Percentiles rank a stretch among this genome's conserved stretches.
Conservation (phyloP, 2,329 filamentous ascomycete genomes). For the Xylariaceae sp. region DNA sequence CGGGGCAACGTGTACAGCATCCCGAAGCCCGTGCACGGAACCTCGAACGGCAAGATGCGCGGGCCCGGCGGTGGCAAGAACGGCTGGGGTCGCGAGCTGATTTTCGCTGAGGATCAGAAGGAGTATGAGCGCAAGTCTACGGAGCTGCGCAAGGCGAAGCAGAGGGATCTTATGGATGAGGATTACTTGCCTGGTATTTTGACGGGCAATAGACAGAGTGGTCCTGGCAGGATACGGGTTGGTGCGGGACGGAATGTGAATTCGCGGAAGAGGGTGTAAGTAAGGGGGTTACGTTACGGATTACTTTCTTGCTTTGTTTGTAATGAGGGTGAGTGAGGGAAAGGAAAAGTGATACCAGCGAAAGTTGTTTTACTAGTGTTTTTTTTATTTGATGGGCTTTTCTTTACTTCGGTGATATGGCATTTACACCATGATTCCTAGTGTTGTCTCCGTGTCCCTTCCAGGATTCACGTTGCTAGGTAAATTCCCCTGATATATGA, state of each 20-base stretch:
- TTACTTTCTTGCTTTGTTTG: background rate
- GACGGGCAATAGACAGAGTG: constrained; percentile 64
- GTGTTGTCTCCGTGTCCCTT: too few species aligned
- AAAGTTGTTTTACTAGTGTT: background rate
- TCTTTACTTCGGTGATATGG: background rate
- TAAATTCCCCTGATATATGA: too few species aligned
- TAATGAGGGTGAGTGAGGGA: background rate
- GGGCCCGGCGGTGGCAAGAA: constrained; percentile 68
- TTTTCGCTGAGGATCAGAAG: constrained; percentile 93
- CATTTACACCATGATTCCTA: too few species aligned
- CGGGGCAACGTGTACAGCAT: constrained; percentile 88
- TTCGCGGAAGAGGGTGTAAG: constrained; percentile 54
- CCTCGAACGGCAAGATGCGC: constrained; percentile 68
- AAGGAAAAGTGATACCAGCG: constrained; percentile 19
- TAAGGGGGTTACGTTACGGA: background rate
- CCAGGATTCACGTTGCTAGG: too few species aligned
- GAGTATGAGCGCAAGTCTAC: constrained; percentile 67
- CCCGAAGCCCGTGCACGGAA: constrained; percentile 81
- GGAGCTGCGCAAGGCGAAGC: constrained; percentile 60
- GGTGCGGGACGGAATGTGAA: constrained; percentile 87
- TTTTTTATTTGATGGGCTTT: background rate
- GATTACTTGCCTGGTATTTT: constrained; percentile 85
- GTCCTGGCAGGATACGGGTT: constrained; percentile 64
- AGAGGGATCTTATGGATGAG: constrained; percentile 87
- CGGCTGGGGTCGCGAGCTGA: constrained; percentile 79